Evolutionary conservation across 495 filamentous ascomycete genomes (phyloP), one percentile per base, ranked within the genome.

Genomic region (Echria macrotheca): DNA sequence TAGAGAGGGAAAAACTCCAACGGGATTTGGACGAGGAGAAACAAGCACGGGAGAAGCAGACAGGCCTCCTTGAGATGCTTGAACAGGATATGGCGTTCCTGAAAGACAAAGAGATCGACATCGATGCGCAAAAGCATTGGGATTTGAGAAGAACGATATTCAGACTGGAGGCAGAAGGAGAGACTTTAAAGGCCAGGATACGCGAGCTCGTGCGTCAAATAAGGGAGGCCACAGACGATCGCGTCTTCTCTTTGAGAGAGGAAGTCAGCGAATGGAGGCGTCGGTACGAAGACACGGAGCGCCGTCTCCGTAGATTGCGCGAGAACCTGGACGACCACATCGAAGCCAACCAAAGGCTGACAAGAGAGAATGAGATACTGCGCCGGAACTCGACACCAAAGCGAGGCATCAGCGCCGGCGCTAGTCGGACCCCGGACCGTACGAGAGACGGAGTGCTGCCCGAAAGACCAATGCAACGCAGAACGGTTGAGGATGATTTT

Each of bases 101-200:
- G 7, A 6, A 31, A 31, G 12, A 31, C 28, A 12, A 12, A 6
- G 28, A 31, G 28, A 6, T 6, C 12, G 6, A 6, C 28, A 12
- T 6, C 7, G 28, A 31, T 31, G 28, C 6, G 7, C 7, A 31
- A 31, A 31, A 31, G 6, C 28, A 6, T 31, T 31, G 7, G 1
- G 37, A 53, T 3, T 24, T 54, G 22, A 45, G 47, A n/a, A 53
- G 53, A 31, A 52, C 49, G 32, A 53, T 42, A 14, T 40, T 39
- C 26, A 31, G 36, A 25, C 48, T 63, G 4, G 49, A 55, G 49
- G 38, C 37, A 7, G 55, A 58, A 15, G 54, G 51, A 35, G 48
- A 50, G 2, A 37, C 15, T 2, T 51, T 58, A 1, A 50, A 41
- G 0, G 22, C 15, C 21, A 29, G 31, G 8, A 28, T 51, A 24